A percentile compares a stretch with the other conserved stretches of the same genome.
Evolutionary conservation across 106 monocot genomes (phyloP).

Genomic region (Dendrobium huoshanense): DNA sequence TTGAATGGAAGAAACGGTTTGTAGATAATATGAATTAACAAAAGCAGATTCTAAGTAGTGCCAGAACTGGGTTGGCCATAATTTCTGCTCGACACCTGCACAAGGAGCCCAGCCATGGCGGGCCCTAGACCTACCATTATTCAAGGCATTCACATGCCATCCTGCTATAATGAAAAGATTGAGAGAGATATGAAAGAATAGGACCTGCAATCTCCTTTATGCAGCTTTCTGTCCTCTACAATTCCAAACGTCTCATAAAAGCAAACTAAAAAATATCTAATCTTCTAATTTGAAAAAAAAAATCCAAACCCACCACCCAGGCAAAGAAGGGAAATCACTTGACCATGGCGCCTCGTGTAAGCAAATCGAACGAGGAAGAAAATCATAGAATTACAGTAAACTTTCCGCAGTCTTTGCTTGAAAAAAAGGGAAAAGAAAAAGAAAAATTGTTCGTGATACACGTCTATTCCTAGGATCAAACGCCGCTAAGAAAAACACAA

Average conservation of each 20-base stretch:
- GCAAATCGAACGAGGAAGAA: background rate
- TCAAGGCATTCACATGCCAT: constrained; percentile 4
- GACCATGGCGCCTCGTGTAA: background rate
- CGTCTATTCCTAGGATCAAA: background rate
- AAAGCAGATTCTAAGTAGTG: background rate
- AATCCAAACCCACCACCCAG: background rate
- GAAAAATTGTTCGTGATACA: too few relatives aligned
- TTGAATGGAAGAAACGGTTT: background rate
- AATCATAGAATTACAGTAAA: background rate
- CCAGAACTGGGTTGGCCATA: background rate
- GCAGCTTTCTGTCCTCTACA: background rate
- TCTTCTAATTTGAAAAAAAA: background rate
- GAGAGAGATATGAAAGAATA: background rate
- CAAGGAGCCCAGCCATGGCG: background rate
- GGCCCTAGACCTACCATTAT: constrained; percentile 1
- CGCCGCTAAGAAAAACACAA: background rate
- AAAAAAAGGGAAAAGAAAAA: too few relatives aligned
- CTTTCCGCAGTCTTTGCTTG: background rate
- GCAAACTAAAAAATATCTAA: background rate
- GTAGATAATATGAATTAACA: background rate
- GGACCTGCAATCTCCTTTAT: constrained; percentile 2
- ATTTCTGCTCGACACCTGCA: background rate
- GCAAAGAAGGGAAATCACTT: background rate
- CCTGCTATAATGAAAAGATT: constrained; percentile 4
- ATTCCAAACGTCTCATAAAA: background rate